Evolutionary conservation across 495 filamentous ascomycete species (phyloP).

Genomic region (Talaromyces stipitatus): DNA sequence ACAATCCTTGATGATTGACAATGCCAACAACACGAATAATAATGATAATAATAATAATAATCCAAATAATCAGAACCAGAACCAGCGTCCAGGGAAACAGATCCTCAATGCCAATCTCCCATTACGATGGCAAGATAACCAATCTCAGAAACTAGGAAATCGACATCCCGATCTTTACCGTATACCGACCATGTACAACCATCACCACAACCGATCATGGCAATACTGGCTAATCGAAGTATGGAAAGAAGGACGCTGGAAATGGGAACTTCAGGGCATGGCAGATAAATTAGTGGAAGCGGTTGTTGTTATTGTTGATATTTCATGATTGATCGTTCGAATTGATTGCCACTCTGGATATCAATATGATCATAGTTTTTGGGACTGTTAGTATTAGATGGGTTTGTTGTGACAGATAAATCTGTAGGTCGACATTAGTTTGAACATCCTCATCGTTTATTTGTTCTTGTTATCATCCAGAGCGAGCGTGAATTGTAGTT

Average conservation of each 20-base stretch:
- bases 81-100: neutral
- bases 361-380: too few relatives aligned
- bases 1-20: constrained; percentile 32
- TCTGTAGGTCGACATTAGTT: too few relatives aligned
- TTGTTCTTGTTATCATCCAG: too few relatives aligned
- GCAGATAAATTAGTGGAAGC: constrained; percentile 40
- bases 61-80: neutral
- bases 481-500: too few relatives aligned
- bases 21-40: neutral
- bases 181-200: neutral
- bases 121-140: neutral
- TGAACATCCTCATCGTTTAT: too few relatives aligned
- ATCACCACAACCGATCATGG: constrained; percentile 11
- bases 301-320: constrained; percentile 30
- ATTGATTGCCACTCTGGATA: neutral
- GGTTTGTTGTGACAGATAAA: too few relatives aligned
- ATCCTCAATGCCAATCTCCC: neutral
- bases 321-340: neutral
- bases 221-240: constrained; percentile 31
- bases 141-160: constrained; percentile 1
- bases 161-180: constrained; percentile 4
- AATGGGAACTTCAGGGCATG: constrained; percentile 31
- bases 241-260: constrained; percentile 35
- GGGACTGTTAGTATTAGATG: too few relatives aligned
- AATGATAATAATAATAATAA: constrained; percentile 1